Conservation (phyloP, 495 filamentous ascomycete species). For the Annulohypoxylon stygium region DNA sequence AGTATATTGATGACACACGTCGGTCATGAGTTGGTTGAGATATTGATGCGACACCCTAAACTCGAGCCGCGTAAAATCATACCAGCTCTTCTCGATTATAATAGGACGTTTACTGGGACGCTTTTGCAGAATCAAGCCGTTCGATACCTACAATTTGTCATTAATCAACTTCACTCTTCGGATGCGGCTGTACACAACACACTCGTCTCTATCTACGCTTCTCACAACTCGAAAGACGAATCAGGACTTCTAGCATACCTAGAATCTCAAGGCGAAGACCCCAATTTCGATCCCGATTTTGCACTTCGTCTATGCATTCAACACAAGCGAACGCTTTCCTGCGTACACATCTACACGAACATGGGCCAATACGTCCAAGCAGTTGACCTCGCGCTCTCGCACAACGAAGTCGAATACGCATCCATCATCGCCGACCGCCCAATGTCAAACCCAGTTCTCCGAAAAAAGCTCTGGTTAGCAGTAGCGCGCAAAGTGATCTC, state of each 20-base stretch:
- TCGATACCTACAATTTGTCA: constrained; percentile 92
- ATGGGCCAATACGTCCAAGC: constrained; percentile 95
- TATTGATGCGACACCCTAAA: constrained; percentile 90
- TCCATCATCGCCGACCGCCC: constrained; percentile 90
- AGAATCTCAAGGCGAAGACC: constrained; percentile 75
- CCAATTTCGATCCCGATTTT: constrained; percentile 95
- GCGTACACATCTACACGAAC: constrained; percentile 94
- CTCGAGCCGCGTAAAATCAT: constrained; percentile 91
- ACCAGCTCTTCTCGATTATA: constrained; percentile 92
- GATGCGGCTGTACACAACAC: constrained; percentile 98
- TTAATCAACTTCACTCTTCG: constrained; percentile 84
- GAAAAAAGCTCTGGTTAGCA: constrained; percentile 94
- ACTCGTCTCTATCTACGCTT: constrained; percentile 94
- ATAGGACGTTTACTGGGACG: constrained; percentile 74
- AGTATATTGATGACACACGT: constrained; percentile 95
- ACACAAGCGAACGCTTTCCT: constrained; percentile 89
- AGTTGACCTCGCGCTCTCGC: constrained; percentile 89
- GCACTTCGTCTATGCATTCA: constrained; percentile 95
- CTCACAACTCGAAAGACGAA: constrained; percentile 84
- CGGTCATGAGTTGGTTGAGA: constrained; percentile 86
- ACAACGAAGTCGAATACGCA: constrained; percentile 90
- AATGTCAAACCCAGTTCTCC: constrained; percentile 78
- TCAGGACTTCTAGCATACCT: constrained; percentile 88
- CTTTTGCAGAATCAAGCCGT: constrained; percentile 89
- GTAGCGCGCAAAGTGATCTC: constrained; percentile 93